Base-by-base conservation (phyloP, 352 stramenopile species). In the Pythium rishiriense region DNA sequence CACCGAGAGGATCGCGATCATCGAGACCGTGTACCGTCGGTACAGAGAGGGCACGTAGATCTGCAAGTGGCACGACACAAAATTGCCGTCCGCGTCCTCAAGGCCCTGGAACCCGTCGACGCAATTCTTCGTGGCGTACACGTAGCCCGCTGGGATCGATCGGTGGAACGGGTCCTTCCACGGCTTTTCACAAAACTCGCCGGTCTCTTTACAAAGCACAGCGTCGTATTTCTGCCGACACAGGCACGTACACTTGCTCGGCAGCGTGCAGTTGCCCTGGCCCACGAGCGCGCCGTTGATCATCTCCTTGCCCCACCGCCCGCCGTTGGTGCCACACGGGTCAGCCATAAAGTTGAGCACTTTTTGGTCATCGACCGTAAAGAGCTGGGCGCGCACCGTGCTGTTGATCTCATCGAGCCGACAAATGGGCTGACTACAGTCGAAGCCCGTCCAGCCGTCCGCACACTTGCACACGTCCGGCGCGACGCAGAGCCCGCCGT, bases 311-410 rank as follows among this genome's bases (percentile, higher is more conserved):
- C 87, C 76, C 81, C 79, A 86, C 51, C 90, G 79, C 65, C 85
- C 76, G 47, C 88, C 89, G 37, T 76, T 70, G 58, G 90, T 85
- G 46, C 85, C 87, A 72, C 97, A 99, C 17, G 97, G 97, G 74
- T 99, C 96, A 8, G 72, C 85, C 65, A 98, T 94, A 64, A 99
- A 99, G 14, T 64, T 64, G 33, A 83, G 64, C 1, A 99, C 83
- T 65, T 98, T 98, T 26, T 78, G 64, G 54, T 97, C 84, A 66
- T 99, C 96, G 14, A 96, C 89, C 2, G 97, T 99, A 70, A 98
- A 94, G 35, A 99, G 79, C 61, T 98, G 82, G 10, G 66, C 67
- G 7, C 88, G 79, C 37, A 96, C 82, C 3, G 93, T 73, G 11
- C 59, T 60, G 10, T 75, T 85, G 28, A 87, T 56, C 19, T 62